These are phyloP conservation scores for Exophiala spinifera DNA, from an alignment of 2,329 filamentous ascomycete species.

Conservation along the genomic window DNA sequence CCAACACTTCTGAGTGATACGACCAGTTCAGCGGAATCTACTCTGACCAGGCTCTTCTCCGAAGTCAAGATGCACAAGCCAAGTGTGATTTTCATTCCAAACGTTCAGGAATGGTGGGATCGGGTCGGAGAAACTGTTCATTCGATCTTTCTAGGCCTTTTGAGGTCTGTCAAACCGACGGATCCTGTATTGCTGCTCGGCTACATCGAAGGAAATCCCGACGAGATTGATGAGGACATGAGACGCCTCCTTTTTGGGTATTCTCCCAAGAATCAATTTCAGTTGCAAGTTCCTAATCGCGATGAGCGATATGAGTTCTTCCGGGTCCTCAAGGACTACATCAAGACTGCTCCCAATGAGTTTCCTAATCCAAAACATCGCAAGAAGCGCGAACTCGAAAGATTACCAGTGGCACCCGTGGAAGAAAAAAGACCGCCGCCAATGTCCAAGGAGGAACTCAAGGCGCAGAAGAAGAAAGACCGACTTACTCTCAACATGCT, in stretches of 20 bases:
- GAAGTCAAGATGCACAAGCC: slow-evolving; percentile 94
- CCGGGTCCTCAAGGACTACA: slow-evolving; percentile 66
- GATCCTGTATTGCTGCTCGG: slow-evolving; percentile 86
- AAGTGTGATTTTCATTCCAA: slow-evolving; percentile 90
- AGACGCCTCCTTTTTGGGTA: slow-evolving; percentile 80
- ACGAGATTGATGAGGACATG: slow-evolving; percentile 62
- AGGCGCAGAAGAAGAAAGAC: slow-evolving; percentile 76
- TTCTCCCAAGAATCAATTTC: slow-evolving; percentile 72
- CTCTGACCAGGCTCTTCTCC: slow-evolving; percentile 83
- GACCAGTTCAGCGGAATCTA: slow-evolving; percentile 76
- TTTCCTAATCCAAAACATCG: slow-evolving; percentile 85
- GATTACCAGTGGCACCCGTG: slow-evolving; percentile 70
- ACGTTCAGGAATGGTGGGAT: slow-evolving; percentile 82
- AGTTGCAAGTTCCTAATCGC: slow-evolving; percentile 64
- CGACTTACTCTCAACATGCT: slow-evolving; percentile 78
- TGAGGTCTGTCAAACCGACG: slow-evolving; percentile 79
- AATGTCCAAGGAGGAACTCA: slow-evolving; percentile 75
- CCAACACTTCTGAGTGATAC: slow-evolving; percentile 81
- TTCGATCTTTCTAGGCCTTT: slow-evolving; percentile 76
- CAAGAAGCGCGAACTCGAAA: slow-evolving; percentile 78
- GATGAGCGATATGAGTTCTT: slow-evolving; percentile 75
- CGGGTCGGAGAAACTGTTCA: slow-evolving; percentile 64
- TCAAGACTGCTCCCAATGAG: slow-evolving; percentile 74
- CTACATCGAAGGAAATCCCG: slow-evolving; percentile 73
- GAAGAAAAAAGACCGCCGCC: slow-evolving; percentile 59